Conservation (phyloP, 78 protist species). For the Dictyostelium firmibasis region DNA sequence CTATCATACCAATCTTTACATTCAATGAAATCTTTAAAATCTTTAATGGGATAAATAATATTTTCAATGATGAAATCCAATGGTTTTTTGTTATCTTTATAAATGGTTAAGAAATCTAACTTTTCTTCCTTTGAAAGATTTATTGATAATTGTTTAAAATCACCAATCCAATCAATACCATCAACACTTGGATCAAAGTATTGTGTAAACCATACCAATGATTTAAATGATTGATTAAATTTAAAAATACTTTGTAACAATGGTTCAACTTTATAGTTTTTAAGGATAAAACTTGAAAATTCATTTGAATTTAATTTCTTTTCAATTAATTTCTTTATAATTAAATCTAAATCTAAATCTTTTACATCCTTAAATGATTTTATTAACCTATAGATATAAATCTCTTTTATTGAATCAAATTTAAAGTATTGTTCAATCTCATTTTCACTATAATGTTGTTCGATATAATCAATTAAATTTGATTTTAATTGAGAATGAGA, state of each 20-base stretch:
- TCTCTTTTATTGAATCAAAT: not conserved
- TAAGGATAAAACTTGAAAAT: not conserved
- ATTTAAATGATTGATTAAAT: not conserved
- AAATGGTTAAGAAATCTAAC: not conserved
- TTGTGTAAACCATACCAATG: not conserved
- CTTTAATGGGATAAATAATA: not conserved
- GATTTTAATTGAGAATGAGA: not conserved
- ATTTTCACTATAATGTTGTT: not conserved
- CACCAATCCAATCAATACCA: not conserved
- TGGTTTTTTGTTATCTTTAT: not conserved
- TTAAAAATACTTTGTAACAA: not conserved
- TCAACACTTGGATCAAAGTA: not conserved
- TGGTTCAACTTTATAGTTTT: not conserved
- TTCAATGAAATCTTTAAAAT: not conserved
- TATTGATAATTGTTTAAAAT: not conserved
- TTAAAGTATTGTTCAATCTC: not conserved
- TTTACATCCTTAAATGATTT: not conserved
- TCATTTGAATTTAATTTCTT: not conserved
- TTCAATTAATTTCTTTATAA: not conserved
- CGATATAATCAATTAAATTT: not conserved
- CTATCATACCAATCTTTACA: not conserved
- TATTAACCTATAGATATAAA: not conserved
- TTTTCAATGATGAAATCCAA: not conserved
- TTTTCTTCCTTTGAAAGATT: not conserved
- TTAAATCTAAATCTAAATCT: not conserved